Conservation (phyloP, 1,284 basidiomycete species). For the Ustilago tritici region DNA sequence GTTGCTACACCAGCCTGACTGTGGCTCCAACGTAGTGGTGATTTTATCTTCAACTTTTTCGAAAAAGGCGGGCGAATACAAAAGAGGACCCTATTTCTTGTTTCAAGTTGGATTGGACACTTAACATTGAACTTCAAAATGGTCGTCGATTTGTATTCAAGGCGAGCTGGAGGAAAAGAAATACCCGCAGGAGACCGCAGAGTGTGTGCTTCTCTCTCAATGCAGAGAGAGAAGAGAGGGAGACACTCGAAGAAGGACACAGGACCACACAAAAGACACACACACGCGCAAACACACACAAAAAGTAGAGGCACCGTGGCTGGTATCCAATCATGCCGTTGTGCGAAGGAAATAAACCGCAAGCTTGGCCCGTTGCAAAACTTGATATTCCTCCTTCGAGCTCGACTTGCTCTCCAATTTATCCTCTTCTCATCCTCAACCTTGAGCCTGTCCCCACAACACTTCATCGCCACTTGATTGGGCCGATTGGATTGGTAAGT, state of each 20-base stretch:
- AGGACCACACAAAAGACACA: neutral
- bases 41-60: neutral
- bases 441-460: constrained; percentile 7
- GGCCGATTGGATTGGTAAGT: constrained; percentile 16
- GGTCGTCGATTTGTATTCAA: neutral
- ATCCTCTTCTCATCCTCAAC: constrained; percentile 1
- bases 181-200: neutral
- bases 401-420: neutral
- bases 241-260: neutral
- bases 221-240: neutral
- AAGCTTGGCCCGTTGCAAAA: constrained; percentile 5
- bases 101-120: neutral
- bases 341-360: neutral
- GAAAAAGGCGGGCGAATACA: neutral
- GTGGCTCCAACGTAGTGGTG: too few relatives aligned
- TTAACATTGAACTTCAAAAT: neutral
- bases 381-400: neutral
- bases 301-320: neutral
- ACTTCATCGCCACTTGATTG: neutral
- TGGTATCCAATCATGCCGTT: neutral
- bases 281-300: neutral
- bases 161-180: constrained; percentile 2
- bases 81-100: neutral
- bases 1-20: too few relatives aligned
- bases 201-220: constrained; percentile 1